These are phyloP conservation scores for Suillus lakei DNA, from an alignment of 768 basidiomycete genomes.

Conservation along the genomic window DNA sequence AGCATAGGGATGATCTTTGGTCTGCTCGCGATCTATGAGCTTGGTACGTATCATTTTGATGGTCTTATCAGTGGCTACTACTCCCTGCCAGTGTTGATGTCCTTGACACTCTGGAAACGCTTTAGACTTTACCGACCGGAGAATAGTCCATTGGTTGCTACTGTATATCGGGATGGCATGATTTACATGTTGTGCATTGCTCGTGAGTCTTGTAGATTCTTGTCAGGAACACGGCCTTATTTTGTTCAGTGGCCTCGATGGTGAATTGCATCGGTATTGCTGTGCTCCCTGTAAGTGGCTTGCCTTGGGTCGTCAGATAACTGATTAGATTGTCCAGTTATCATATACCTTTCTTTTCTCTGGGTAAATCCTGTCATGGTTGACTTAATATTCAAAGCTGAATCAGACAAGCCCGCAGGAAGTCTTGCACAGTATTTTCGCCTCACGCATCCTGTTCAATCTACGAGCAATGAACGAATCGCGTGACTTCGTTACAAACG, in stretches of 20 bases:
- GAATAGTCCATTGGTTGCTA: too few species aligned
- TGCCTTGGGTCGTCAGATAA: not conserved
- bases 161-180: too few species aligned
- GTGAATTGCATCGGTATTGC: not conserved
- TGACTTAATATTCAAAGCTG: not conserved
- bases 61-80: not conserved
- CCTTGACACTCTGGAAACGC: not conserved
- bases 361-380: not conserved
- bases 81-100: not conserved
- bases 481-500: not conserved
- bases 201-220: too few species aligned
- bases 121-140: not conserved
- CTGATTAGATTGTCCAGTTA: not conserved
- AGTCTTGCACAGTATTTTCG: conserved; percentile 11
- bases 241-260: not conserved
- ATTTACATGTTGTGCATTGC: too few species aligned
- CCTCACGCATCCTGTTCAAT: conserved; percentile 14
- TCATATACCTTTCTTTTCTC: not conserved
- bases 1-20: not conserved
- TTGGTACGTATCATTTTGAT: not conserved
- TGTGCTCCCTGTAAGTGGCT: not conserved
- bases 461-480: conserved; percentile 5
- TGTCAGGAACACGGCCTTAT: too few species aligned
- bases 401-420: conserved; percentile 5
- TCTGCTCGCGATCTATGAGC: not conserved